Evolutionary conservation across 805 yeast species (phyloP).

Genomic region (Candida golubevii): DNA sequence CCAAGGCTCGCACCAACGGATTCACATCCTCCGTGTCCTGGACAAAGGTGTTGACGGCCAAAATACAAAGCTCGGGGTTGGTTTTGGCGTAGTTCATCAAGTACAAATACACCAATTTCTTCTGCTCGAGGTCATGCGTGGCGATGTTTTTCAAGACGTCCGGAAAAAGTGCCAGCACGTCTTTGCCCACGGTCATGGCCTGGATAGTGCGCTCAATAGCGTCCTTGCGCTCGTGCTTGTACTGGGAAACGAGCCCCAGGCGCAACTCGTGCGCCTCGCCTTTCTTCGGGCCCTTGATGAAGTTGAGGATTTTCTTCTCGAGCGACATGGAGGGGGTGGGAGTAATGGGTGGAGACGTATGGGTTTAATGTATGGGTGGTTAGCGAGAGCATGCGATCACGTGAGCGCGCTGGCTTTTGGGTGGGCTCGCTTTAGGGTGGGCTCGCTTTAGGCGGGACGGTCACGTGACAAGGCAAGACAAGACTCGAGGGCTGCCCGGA

Average conservation of each 20-base stretch:
- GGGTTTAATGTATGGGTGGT: too few species aligned
- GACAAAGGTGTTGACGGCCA: conserved; percentile 96
- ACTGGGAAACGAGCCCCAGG: conserved; percentile 88
- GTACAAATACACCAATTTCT: conserved; percentile 90
- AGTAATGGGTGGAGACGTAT: neutral
- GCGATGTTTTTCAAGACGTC: conserved; percentile 95
- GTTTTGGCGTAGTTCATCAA: conserved; percentile 96
- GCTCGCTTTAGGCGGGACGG: too few species aligned
- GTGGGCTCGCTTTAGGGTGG: too few species aligned
- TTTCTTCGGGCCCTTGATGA: conserved; percentile 42
- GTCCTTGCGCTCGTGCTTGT: conserved; percentile 91
- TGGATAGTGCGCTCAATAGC: conserved; percentile 95
- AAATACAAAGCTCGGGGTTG: conserved; percentile 90
- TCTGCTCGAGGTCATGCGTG: conserved; percentile 93
- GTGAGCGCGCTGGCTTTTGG: too few species aligned
- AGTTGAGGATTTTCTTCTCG: conserved; percentile 41
- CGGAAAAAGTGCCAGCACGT: conserved; percentile 90
- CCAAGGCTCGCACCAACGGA: conserved; percentile 92
- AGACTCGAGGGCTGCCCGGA: too few species aligned
- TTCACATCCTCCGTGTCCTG: conserved; percentile 94
- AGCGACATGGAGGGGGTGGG: conserved; percentile 27
- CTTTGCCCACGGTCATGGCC: conserved; percentile 98
- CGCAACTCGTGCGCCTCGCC: conserved; percentile 90
- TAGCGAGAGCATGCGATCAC: too few species aligned
- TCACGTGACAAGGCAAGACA: too few species aligned